phyloP scores from a whole-genome alignment of 1,284 basidiomycete species.

The Cutaneotrichosporon spelunceum region DNA sequence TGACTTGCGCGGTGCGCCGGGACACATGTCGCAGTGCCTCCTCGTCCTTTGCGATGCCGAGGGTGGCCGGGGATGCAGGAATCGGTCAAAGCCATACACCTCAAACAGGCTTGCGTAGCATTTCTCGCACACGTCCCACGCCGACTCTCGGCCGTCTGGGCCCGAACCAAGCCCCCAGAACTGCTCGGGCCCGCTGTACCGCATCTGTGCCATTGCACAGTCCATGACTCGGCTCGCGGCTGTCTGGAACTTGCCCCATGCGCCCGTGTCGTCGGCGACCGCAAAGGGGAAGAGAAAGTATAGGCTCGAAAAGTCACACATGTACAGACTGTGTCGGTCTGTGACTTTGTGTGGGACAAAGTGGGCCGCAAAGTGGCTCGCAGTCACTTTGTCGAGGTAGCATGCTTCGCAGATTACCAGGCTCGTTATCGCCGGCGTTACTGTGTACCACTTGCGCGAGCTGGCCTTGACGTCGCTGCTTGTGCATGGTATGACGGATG shows the following conservation, averaged over 20 bases:
- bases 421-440: neutral
- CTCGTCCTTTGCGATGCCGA: too few relatives aligned
- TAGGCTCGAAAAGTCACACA: slow-evolving; percentile 4
- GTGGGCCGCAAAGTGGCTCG: neutral
- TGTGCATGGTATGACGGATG: neutral
- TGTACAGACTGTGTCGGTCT: neutral
- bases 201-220: slow-evolving; percentile 1
- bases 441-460: slow-evolving; percentile 2
- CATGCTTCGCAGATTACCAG: neutral
- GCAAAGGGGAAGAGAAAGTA: neutral
- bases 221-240: slow-evolving; percentile 1
- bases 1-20: neutral
- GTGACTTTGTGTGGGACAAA: neutral
- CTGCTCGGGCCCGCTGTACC: neutral
- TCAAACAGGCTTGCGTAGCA: slow-evolving; percentile 4
- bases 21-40: neutral
- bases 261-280: neutral
- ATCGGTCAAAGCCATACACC: neutral
- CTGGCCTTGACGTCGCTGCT: neutral
- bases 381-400: neutral
- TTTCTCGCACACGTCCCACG: slow-evolving; percentile 4
- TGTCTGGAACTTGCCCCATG: neutral
- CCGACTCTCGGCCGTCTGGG: neutral
- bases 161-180: neutral
- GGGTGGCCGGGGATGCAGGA: slow-evolving; percentile 1